These are phyloP conservation scores for Penicillium daleae DNA, from an alignment of 495 filamentous ascomycete species.

Conservation along the genomic window DNA sequence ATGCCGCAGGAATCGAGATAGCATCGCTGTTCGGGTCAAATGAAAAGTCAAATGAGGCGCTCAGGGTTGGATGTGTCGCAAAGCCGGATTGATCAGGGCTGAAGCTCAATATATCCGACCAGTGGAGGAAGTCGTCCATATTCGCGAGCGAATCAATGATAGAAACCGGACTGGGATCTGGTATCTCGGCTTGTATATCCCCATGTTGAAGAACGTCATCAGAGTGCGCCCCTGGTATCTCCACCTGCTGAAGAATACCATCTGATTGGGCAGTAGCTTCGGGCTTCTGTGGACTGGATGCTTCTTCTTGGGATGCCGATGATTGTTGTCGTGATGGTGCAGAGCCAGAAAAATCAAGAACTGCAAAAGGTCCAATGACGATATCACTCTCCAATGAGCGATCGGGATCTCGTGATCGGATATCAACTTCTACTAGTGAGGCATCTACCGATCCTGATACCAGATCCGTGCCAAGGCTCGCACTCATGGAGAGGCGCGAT, in stretches of 20 bases:
- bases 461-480: conserved; percentile 27
- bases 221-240: background rate
- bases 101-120: conserved; percentile 40
- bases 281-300: background rate
- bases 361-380: conserved; percentile 39
- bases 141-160: conserved; percentile 34
- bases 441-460: conserved; percentile 38
- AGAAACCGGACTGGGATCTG: conserved; percentile 20
- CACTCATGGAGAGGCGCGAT: conserved; percentile 39
- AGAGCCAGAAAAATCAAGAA: conserved; percentile 29
- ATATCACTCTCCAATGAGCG: conserved; percentile 26
- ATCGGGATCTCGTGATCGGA: conserved; percentile 29
- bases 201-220: conserved; percentile 6
- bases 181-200: conserved; percentile 5
- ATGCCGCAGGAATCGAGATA: conserved; percentile 7
- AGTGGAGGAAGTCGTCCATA: conserved; percentile 41
- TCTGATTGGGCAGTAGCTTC: background rate
- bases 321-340: background rate
- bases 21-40: conserved; percentile 20
- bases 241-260: background rate
- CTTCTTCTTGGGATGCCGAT: background rate
- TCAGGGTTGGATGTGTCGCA: conserved; percentile 21
- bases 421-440: conserved; percentile 38
- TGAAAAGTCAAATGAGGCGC: conserved; percentile 24
- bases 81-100: conserved; percentile 28